Evolutionary conservation across 345 rosid genomes (phyloP).

Genomic region (Conringia planisiliqua): DNA sequence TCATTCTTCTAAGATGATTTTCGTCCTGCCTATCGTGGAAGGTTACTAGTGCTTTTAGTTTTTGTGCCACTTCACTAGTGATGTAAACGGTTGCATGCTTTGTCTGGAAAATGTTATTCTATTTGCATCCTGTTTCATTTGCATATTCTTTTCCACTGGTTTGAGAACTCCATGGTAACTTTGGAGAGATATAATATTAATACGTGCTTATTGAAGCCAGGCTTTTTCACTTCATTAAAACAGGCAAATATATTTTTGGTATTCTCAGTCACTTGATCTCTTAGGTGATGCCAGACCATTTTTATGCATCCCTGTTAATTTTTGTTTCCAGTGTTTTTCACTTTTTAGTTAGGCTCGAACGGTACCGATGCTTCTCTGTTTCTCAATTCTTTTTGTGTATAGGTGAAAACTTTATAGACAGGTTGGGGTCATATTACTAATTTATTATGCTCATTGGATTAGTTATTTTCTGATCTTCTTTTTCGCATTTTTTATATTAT

Average conservation of each 20-base stretch:
- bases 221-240: constrained; percentile 49
- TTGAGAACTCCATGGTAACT: constrained; percentile 54
- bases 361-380: neutral
- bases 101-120: constrained; percentile 20
- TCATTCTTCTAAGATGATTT: neutral
- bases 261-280: too few species aligned
- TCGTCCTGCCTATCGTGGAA: neutral
- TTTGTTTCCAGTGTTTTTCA: neutral
- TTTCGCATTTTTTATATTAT: neutral
- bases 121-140: constrained; percentile 40
- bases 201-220: constrained; percentile 13
- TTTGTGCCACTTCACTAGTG: constrained; percentile 3
- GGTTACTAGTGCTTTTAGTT: constrained; percentile 1
- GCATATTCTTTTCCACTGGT: constrained; percentile 41
- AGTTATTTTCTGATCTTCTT: neutral
- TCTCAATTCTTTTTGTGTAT: neutral
- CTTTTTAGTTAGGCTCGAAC: neutral
- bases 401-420: neutral
- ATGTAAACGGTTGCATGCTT: neutral
- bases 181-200: constrained; percentile 45
- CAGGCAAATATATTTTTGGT: constrained; percentile 38
- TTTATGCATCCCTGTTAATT: neutral
- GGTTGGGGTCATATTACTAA: neutral
- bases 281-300: constrained; percentile 4
- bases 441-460: neutral